Evolutionary conservation across 352 stramenopile species (phyloP), one percentile per base, ranked within the genome.

Genomic region (Thalassiosira exigua): DNA sequence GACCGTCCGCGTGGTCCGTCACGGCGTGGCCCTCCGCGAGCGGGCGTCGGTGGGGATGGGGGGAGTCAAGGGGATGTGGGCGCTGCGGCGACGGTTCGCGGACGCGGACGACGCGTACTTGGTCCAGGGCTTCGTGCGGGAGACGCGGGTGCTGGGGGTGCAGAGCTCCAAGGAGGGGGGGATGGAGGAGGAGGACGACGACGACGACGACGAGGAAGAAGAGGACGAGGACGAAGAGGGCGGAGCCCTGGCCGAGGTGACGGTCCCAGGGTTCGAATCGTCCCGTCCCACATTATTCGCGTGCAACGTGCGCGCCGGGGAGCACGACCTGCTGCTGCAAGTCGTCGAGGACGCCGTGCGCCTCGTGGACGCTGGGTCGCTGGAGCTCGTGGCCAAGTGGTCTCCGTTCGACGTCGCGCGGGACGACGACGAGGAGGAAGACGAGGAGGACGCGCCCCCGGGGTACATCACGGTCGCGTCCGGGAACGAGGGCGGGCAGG

Each of bases 61-160:
- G 17, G 97, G 97, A 66, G 99, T 99, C 79, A 98, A 98, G 79
- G 96, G 95, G 19, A 98, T 99, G 95, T 99, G 96, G 96, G 91
- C 91, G 5, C 78, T 99, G 65, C 94, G 97, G 21, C 76, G 94
- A 48, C 87, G 77, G 0, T 98, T 96, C 69, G 82, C 81, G 2
- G 93, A 94, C 33, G 88, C 94, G 29, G 90, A 98, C 75, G 96
- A 99, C 91, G 92, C 93, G 58, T 99, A 97, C 81, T 86, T 99
- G 32, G 88, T 99, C 42, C 96, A 98, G 79, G 96, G 93, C 61
- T 99, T 98, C 85, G 95, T 98, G 9, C 95, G 82, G 33, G 96
- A 99, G 80, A 98, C 98, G 48, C 94, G 97, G 61, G 94, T 99
- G 46, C 89, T 99, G 32, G 95, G 94, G 4, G 98, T 99, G 26